Percentiles rank a stretch among this genome's conserved stretches.
These are phyloP conservation scores for Solanum hybrid DNA, from an alignment of 305 asterid species.

Conservation along the genomic window DNA sequence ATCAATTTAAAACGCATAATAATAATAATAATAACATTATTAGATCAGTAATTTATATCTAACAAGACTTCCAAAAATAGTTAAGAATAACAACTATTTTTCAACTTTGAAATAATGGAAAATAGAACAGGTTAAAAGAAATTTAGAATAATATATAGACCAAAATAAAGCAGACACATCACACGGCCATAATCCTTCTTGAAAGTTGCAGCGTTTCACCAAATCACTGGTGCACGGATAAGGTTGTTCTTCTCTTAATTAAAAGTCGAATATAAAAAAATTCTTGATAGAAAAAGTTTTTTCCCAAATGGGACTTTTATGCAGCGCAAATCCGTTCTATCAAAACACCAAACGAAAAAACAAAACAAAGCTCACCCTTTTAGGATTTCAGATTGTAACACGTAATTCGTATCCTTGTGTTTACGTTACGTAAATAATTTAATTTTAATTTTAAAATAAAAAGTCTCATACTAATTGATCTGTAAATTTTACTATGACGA, in stretches of 20 bases:
- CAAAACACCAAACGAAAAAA: not conserved
- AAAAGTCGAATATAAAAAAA: no score
- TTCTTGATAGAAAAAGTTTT: not conserved
- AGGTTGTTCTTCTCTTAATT: not conserved
- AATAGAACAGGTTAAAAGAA: no score
- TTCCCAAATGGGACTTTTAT: not conserved
- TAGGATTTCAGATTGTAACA: not conserved
- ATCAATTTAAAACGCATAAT: no score
- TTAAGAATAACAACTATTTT: not conserved
- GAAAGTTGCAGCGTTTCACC: not conserved
- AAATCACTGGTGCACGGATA: not conserved
- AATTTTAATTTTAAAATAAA: no score
- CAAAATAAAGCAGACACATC: not conserved
- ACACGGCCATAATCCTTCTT: not conserved
- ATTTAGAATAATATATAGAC: not conserved
- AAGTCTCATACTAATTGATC: not conserved
- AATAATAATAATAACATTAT: no score
- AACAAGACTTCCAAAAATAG: not conserved
- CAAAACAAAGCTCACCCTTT: not conserved
- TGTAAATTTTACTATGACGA: not conserved
- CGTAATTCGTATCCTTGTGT: not conserved
- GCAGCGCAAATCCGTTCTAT: not conserved
- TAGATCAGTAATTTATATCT: not conserved
- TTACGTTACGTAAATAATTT: not conserved
- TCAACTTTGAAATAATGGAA: not conserved